Evolutionary conservation across 176 grass and related monocot genomes (phyloP).

Genomic region (Ananas comosus): DNA sequence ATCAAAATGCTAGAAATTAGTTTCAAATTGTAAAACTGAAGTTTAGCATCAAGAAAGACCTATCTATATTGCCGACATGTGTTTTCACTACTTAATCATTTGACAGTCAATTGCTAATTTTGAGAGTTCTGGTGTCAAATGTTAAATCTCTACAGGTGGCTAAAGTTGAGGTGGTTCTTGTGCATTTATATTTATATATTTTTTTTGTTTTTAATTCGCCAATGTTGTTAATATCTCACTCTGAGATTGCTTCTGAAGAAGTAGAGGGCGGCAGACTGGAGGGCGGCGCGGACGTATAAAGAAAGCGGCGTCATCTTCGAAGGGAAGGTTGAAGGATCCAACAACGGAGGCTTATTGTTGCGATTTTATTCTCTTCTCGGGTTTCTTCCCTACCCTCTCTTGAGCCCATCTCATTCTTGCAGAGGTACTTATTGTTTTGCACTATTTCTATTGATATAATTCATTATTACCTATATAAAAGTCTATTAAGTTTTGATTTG

Average conservation of each 20-base stretch:
- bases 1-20: no score
- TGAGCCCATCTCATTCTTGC: conserved; percentile 61
- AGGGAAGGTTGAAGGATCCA: conserved; percentile 47
- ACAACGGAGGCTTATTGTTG: conserved; percentile 63
- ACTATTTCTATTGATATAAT: not conserved
- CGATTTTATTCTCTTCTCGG: conserved; percentile 69
- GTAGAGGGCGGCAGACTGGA: conserved; percentile 67
- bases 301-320: conserved; percentile 39
- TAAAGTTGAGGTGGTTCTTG: no score
- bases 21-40: no score
- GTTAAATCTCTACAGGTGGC: no score
- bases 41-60: no score
- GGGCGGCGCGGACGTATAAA: conserved; percentile 40
- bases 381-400: conserved; percentile 82
- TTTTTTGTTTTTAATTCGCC: not conserved
- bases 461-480: no score
- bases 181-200: not conserved
- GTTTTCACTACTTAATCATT: no score
- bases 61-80: no score
- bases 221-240: not conserved
- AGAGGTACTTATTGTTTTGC: conserved; percentile 32
- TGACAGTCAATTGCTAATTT: no score
- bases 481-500: no score
- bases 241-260: conserved; percentile 9
- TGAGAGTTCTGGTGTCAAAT: no score